A percentile compares a stretch with the other conserved stretches of the same genome.
Evolutionary conservation across 805 yeast genomes (phyloP).

Genomic region (Wickerhamiella qilinensis): DNA sequence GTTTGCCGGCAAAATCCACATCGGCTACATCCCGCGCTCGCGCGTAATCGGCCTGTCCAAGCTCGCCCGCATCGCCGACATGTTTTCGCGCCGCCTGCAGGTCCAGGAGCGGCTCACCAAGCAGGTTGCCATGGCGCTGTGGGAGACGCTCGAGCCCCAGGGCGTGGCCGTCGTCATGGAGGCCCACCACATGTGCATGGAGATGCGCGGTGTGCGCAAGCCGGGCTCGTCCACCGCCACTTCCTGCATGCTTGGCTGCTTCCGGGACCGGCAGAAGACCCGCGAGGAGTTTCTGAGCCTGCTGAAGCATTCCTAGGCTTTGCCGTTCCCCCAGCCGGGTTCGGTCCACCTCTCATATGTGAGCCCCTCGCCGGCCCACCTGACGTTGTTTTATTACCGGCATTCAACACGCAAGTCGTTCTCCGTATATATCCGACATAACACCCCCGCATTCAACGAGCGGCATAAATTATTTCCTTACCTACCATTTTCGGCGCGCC

Average conservation of each 20-base stretch:
- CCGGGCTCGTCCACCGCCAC: conserved; percentile 88
- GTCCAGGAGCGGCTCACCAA: conserved; percentile 97
- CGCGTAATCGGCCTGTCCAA: conserved; percentile 85
- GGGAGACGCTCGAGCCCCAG: conserved; percentile 79
- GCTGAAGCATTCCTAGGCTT: conserved; percentile 19
- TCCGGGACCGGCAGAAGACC: conserved; percentile 84
- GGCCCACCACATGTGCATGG: conserved; percentile 99
- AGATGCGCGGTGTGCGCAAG: conserved; percentile 91
- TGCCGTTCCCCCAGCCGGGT: neutral
- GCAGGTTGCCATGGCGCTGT: conserved; percentile 91
- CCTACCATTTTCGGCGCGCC: no score
- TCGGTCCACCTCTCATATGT: neutral
- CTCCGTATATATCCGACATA: no score
- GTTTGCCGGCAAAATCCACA: conserved; percentile 90
- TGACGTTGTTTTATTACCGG: no score
- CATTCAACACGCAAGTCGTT: no score
- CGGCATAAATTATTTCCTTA: neutral
- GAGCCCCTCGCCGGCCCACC: no score
- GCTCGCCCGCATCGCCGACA: conserved; percentile 88
- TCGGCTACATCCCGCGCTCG: conserved; percentile 93
- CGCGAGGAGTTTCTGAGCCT: conserved; percentile 87
- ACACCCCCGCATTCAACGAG: neutral
- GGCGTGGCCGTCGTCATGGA: conserved; percentile 98
- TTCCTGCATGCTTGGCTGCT: conserved; percentile 94
- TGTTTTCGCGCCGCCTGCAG: conserved; percentile 89